A percentile compares a stretch with the other conserved stretches of the same genome.
phyloP scores from a whole-genome alignment of 768 basidiomycete genomes.

The Guyanaporus albipodus region DNA sequence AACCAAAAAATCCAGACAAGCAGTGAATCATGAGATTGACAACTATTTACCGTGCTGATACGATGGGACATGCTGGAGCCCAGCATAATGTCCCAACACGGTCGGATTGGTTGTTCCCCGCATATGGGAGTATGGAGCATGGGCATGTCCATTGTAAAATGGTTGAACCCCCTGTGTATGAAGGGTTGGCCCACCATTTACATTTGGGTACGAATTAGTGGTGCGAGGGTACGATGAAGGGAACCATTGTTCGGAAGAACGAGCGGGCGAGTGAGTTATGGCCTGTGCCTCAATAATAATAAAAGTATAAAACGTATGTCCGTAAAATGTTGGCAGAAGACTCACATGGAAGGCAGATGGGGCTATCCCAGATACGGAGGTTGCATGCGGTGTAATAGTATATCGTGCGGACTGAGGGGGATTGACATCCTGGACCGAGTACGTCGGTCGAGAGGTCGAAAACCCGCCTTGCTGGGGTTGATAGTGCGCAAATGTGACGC shows the following conservation, averaged over 20 bases:
- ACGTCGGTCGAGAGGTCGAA: slow-evolving; percentile 32
- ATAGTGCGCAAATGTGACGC: slow-evolving; percentile 37
- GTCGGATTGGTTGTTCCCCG: slow-evolving; percentile 18
- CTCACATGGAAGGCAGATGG: slow-evolving; percentile 27
- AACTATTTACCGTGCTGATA: slow-evolving; percentile 30
- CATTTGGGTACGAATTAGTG: slow-evolving; percentile 13
- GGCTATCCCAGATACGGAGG: slow-evolving; percentile 10
- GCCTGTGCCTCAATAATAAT: slow-evolving; percentile 8
- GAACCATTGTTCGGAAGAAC: slow-evolving; percentile 24
- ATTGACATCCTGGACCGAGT: slow-evolving; percentile 19
- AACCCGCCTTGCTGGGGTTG: slow-evolving; percentile 37
- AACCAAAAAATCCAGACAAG: slow-evolving; percentile 1
- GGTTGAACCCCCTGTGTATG: slow-evolving; percentile 23
- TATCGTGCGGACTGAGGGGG: slow-evolving; percentile 18
- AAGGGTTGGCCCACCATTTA: slow-evolving; percentile 17
- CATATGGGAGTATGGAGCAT: slow-evolving; percentile 28
- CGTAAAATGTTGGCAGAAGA: background rate
- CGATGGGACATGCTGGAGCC: slow-evolving; percentile 26
- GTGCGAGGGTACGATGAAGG: slow-evolving; percentile 26
- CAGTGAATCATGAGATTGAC: background rate
- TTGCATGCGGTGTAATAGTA: slow-evolving; percentile 14
- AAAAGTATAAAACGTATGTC: background rate
- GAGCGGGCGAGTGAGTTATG: slow-evolving; percentile 13
- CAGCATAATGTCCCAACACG: slow-evolving; percentile 23
- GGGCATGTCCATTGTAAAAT: slow-evolving; percentile 25